Base-by-base conservation (phyloP, 176 grass and related monocot species). In the maize (Zea mays) region DNA sequence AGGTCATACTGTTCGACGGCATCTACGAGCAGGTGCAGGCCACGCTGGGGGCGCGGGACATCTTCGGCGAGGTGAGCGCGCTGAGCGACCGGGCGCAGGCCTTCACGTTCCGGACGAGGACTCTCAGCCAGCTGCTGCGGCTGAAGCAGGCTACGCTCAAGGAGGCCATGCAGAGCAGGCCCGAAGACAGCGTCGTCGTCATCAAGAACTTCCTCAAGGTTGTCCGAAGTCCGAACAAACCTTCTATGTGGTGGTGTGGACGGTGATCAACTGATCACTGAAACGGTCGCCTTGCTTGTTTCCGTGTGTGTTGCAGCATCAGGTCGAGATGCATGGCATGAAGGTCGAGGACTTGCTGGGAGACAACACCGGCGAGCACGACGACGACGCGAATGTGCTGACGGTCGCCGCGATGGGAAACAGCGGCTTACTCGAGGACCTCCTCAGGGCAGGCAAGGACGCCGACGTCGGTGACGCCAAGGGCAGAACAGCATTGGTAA, bases 191-290 rank as follows among this genome's bases (percentile, higher is more conserved):
- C 57, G 77, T 92, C 34, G 19, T 85, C 69, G 76, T 97, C 88
- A 94, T 98, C 85, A 90, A 71, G 71, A 92, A 95, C 90, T 95
- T 98, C 67, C 83, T 98, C 35, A 95, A 88, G 89, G 96, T 16
- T 58, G 7, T 39, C 52, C 43, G 38, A 55, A 17, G 6, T 55
- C 16, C n/a, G 7, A 40, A 55, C 9, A 41, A 33, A 27, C n/a
- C 9, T 27, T 27, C 27, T 27, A 27, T 27, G 27, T 27, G 27
- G 5, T 3, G 19, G 10, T 8, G 14, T 17, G 13, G 48, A 12
- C 9, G 33, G 7, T 73, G 65, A 15, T 71, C 21, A 10, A 27
- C 43, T 38, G 51, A 39, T 39, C 27, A 27, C 27, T 27, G 27
- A 27, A 27, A 27, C 27, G 27, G 27, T 27, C 27, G 27, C 27